These are phyloP conservation scores for Rhodotorula taiwanensis DNA, from an alignment of 768 basidiomycete species.

Conservation along the genomic window DNA sequence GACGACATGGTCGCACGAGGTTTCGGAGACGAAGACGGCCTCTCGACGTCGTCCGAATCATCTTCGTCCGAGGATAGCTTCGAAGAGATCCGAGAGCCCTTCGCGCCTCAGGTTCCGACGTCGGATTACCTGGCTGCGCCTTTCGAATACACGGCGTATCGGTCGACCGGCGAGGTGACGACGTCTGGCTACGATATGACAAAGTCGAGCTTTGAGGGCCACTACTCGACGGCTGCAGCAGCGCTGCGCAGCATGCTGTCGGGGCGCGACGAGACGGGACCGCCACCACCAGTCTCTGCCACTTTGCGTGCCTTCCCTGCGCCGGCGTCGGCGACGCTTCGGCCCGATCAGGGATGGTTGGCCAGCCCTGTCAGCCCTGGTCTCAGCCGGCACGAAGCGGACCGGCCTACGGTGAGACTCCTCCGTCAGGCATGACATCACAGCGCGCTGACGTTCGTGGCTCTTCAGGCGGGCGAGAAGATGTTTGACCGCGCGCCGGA, in stretches of 20 bases:
- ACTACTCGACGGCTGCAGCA: slow-evolving; percentile 11
- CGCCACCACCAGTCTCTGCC: background rate
- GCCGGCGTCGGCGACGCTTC: slow-evolving; percentile 1
- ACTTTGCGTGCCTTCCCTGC: background rate
- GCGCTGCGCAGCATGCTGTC: slow-evolving; percentile 15
- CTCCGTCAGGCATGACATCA: too few relatives aligned
- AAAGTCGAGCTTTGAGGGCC: slow-evolving; percentile 18
- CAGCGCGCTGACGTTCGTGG: too few relatives aligned
- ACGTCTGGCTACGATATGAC: slow-evolving; percentile 12
- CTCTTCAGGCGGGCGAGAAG: slow-evolving; percentile 19
- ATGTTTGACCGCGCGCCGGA: slow-evolving; percentile 24
- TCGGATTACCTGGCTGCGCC: background rate
- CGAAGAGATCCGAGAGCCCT: background rate
- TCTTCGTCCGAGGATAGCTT: background rate
- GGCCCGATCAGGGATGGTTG: too few relatives aligned
- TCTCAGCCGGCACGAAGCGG: too few relatives aligned
- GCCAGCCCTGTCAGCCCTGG: too few relatives aligned
- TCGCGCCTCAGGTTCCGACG: too few relatives aligned
- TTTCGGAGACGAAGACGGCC: slow-evolving; percentile 18
- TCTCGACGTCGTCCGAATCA: background rate
- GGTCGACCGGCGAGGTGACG: background rate
- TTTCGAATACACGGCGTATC: background rate
- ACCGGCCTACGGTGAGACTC: slow-evolving; percentile 11
- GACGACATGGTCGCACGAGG: background rate
- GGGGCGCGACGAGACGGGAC: background rate